Evolutionary conservation across 495 filamentous ascomycete species (phyloP), one percentile per base, ranked within the genome.

Genomic region (Penicillium dipodomyicola): DNA sequence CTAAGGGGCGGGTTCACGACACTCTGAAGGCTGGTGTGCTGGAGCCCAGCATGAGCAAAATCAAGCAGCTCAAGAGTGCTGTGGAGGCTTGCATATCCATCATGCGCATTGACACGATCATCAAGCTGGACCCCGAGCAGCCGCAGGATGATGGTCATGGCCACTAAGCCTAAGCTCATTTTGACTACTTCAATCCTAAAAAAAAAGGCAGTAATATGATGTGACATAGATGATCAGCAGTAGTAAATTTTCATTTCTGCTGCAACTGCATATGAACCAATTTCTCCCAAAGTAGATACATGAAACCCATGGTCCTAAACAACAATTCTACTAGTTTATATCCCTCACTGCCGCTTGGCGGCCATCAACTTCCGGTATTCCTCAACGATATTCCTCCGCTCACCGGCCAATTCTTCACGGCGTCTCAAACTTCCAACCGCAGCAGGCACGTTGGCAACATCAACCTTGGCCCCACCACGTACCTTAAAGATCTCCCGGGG

Each of bases 31-130:
- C 89, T 15, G 94, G 94, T 65, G 92, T 97, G 68, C 67, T 97
- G 70, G 94, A 99, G 78, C 94, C 94, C 29, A 93, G 88, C 74
- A 93, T 99, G 82, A 96, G 93, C 82, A 99, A 99, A 83, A 82
- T 99, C 64, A 88, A 91, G 77, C 93, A 96, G 80, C 77, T 99
- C 64, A 99, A 99, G 87, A 92, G 88, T 79, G 95, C 95, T 49
- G 94, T 97, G 51, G 94, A 99, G 79, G 94, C 94, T 56, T 97
- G 95, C 74, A 96, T 99, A 75, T 87, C 92, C 67, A 96, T 99
- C 70, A 97, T 99, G 95, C 85, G 94, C 66, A 99, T 99, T 68
- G 94, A 99, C 79, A 99, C 94, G 59, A 82, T 99, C 77, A 97
- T 99, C 73, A 96, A 96, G 79, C 76, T 99, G 75, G 94, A 99